Evolutionary conservation across 805 yeast species (phyloP), one percentile per base, ranked within the genome.

Genomic region (Ogataea methanolica): DNA sequence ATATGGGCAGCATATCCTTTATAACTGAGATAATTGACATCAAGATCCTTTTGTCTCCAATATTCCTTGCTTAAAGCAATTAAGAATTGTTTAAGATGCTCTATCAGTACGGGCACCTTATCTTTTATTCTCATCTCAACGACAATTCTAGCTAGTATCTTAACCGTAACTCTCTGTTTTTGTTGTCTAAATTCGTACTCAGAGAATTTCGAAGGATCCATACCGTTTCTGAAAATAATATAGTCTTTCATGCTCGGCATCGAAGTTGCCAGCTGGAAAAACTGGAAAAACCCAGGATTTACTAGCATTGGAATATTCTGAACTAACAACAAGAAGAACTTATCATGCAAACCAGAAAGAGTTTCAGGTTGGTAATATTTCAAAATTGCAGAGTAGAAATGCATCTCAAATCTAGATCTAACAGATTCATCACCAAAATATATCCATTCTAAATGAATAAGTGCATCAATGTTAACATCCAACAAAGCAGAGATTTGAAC

Each of bases 381-480:
- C 41, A 61, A 16, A 1, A 59, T 23, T 5, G 57, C 50, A 2
- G 56, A 47, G 41, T 48, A 62, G 44, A 65, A 65, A 1, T 48
- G 35, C 5, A 65, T 41, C 23, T 62, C 68, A 41, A 52, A 49
- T 23, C 43, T 44, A 1, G 41, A 29, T 17, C 66, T 40, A 1
- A 59, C n/a, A 4, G 33, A 21, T 4, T 42, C 48, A 31, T 46
- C 39, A 1, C 60, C 65, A 45, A 65, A 60, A 43, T 62, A 65
- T 0, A 47, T 45, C 69, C 69, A 65, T 17, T 65, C 66, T 21
- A 62, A 44, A 42, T 57, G 57, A 5, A 61, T 47, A 22, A 65
- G 29, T 2, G 59, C 57, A 17, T 58, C 59, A 15, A 55, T 38
- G 9, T 52, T 46, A n/a, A 49, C 39, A 6, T 44, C 50, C 21